Percentiles rank a stretch among this genome's conserved stretches.
phyloP scores from a whole-genome alignment of 768 basidiomycete species.

The Chiua virens region DNA sequence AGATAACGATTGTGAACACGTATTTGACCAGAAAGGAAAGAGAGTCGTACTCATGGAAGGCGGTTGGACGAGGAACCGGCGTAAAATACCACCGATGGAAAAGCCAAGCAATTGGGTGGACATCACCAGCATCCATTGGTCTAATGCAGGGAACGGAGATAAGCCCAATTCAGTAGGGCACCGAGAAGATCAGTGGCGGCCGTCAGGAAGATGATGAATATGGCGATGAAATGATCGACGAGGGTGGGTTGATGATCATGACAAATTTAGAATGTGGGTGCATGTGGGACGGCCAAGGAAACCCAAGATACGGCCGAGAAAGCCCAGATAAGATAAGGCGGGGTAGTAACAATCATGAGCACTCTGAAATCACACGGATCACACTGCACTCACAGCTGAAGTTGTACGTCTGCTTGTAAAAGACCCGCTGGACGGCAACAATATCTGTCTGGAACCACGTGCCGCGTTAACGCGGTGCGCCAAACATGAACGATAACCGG shows the following conservation, averaged over 20 bases:
- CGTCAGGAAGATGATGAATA: neutral
- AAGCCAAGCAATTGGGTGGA: constrained; percentile 73
- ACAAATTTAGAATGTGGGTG: neutral
- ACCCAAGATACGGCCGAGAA: too few species aligned
- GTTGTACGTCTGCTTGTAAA: constrained; percentile 57
- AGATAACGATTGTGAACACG: constrained; percentile 26
- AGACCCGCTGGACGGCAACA: constrained; percentile 69
- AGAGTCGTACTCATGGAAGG: constrained; percentile 57
- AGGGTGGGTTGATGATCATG: neutral
- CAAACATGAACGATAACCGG: neutral
- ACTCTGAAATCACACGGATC: neutral
- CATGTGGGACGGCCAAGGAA: neutral
- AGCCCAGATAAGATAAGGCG: too few species aligned
- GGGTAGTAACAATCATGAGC: neutral
- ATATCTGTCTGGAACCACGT: constrained; percentile 52
- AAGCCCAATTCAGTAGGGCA: neutral
- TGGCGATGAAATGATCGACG: neutral
- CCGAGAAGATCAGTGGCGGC: neutral
- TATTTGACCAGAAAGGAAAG: neutral
- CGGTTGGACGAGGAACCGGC: constrained; percentile 64
- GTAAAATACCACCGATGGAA: constrained; percentile 56
- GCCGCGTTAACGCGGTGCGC: neutral
- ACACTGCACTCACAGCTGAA: constrained; percentile 42
- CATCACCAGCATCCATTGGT: constrained; percentile 64
- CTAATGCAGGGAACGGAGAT: constrained; percentile 19